These are phyloP conservation scores for Thymus quinquecostatus DNA, from an alignment of 257 asterid genomes.

Conservation along the genomic window DNA sequence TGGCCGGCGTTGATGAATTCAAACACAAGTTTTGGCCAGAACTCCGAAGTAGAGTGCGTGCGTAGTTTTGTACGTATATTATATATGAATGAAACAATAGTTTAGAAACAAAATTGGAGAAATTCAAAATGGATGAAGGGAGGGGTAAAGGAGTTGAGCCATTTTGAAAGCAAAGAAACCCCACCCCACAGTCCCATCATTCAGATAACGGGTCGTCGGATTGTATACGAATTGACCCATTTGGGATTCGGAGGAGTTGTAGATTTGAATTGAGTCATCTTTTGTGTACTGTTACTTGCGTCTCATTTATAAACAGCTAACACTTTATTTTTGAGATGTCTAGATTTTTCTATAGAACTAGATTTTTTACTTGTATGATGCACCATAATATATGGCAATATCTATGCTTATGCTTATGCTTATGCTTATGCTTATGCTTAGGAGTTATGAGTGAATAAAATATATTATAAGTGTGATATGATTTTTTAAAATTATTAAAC, in stretches of 20 bases:
- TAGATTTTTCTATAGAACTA: too few species aligned
- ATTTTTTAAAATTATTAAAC: too few species aligned
- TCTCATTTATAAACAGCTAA: too few species aligned
- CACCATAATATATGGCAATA: too few species aligned
- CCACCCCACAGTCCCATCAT: constrained; percentile 29
- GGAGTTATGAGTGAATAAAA: too few species aligned
- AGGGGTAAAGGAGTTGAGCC: constrained; percentile 6
- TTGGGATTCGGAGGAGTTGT: too few species aligned
- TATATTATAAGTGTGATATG: too few species aligned
- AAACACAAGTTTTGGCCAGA: not conserved
- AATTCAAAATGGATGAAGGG: constrained; percentile 11
- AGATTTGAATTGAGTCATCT: not conserved
- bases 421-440: too few species aligned
- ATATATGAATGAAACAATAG: not conserved
- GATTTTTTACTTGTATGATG: too few species aligned
- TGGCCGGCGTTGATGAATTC: constrained; percentile 37
- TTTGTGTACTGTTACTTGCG: too few species aligned
- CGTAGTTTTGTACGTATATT: not conserved
- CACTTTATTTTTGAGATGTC: too few species aligned
- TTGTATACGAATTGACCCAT: not conserved
- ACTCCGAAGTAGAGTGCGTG: not conserved
- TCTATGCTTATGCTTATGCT: too few species aligned
- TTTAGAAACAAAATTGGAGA: not conserved
- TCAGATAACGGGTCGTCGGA: constrained; percentile 10
- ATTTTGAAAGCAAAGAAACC: constrained; percentile 29